Base-by-base conservation (phyloP, 495 filamentous ascomycete species). In the Tuber melanosporum region DNA sequence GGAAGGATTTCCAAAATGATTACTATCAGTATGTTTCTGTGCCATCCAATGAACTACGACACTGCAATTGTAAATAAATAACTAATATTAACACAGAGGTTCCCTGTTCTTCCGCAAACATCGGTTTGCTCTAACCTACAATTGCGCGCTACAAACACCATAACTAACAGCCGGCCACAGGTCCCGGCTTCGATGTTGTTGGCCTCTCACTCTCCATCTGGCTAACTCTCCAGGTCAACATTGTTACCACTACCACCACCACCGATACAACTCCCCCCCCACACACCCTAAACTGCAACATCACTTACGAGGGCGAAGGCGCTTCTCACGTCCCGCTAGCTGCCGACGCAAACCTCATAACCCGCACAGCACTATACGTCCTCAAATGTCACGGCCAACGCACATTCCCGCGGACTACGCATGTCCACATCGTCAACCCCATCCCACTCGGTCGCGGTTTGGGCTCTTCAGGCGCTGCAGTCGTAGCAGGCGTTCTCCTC, bases 181-280 rank as follows among this genome's bases (percentile, higher is more conserved):
- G 91, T 69, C 95, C 95, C 44, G 95, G 95, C 22, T 99, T 98
- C 86, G 95, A 99, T 85, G 95, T 98, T 81, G 94, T 98, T 84
- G 95, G 95, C 74, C 89, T 99, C 74, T 95, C 95, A 3, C 87
- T 99, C 82, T 94, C 93, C 72, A 91, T 97, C 83, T 94, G 92
- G 85, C 91, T 98, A 71, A 93, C 97, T 85, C 86, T 98, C 66
- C 88, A 88, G 45, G 91, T 98, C 82, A 91, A 88, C 42, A 85
- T 95, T 17, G 45, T 17, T 46, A 46, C 42, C 77, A 87, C 92
- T 83, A 83, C 86, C 70, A 84, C 86, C 70, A 84, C 87, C 79
- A 84, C 86, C 70, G 42, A 82, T 62, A 84, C 85, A 73, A 78
- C 83, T 0, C 82, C 84, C 12, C 92, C 91, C 0, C 76, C 86